These are phyloP conservation scores for Lipomyces spencermartinsiae DNA, from an alignment of 805 yeast genomes.

Conservation along the genomic window DNA sequence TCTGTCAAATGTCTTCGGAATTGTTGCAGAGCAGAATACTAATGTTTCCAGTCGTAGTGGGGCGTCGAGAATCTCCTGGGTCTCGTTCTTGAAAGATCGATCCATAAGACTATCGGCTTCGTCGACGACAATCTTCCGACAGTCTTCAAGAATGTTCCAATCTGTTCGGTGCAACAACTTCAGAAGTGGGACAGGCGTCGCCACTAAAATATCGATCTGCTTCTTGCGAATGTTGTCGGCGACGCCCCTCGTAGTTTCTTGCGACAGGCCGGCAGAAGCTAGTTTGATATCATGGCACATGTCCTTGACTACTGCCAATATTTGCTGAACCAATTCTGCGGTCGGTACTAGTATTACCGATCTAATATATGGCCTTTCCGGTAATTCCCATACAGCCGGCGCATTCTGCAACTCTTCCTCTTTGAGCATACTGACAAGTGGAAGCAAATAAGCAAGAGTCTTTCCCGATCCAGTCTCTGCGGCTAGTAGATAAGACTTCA, in stretches of 20 bases:
- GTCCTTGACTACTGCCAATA: slow-evolving; percentile 52
- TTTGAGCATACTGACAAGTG: slow-evolving; percentile 70
- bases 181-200: slow-evolving; percentile 66
- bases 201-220: slow-evolving; percentile 78
- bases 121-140: slow-evolving; percentile 67
- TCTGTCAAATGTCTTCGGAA: slow-evolving; percentile 76
- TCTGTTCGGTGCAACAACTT: slow-evolving; percentile 47
- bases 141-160: slow-evolving; percentile 18
- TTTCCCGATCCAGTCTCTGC: slow-evolving; percentile 98
- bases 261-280: slow-evolving; percentile 42
- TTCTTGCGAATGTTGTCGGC: slow-evolving; percentile 41
- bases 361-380: slow-evolving; percentile 57
- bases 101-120: slow-evolving; percentile 95
- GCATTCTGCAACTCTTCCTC: slow-evolving; percentile 56
- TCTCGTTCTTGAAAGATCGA: slow-evolving; percentile 66
- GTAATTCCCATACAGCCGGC: slow-evolving; percentile 48
- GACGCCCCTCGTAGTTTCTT: slow-evolving; percentile 27
- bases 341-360: slow-evolving; percentile 87
- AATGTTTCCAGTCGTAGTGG: slow-evolving; percentile 58
- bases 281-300: slow-evolving; percentile 37
- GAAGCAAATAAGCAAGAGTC: slow-evolving; percentile 88
- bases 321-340: slow-evolving; percentile 85
- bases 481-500: slow-evolving; percentile 75
- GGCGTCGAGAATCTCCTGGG: slow-evolving; percentile 55
- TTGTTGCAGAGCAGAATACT: slow-evolving; percentile 87